A percentile compares a stretch with the other conserved stretches of the same genome.
These are phyloP conservation scores for Grosmannia serpens DNA, from an alignment of 2,329 filamentous ascomycete genomes.

Conservation along the genomic window DNA sequence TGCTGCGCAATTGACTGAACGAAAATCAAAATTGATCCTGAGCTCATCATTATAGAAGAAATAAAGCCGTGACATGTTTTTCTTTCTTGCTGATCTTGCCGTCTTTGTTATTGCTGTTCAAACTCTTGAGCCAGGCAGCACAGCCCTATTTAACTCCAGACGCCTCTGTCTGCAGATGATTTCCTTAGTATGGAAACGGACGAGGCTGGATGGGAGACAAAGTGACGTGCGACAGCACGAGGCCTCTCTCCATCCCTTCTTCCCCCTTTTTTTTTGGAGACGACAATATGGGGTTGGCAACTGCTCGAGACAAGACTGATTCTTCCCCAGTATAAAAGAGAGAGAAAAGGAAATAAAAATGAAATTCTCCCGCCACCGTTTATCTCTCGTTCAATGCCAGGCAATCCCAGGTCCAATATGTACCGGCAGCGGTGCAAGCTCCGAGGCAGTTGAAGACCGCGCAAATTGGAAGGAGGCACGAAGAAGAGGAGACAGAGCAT, in stretches of 20 bases:
- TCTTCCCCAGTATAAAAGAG: neutral
- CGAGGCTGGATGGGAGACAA: neutral
- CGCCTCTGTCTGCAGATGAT: neutral
- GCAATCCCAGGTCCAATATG: neutral
- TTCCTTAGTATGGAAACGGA: neutral
- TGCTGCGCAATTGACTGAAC: constrained; percentile 12
- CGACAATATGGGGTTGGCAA: neutral
- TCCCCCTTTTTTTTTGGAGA: neutral
- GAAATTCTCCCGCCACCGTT: neutral
- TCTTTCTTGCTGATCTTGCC: neutral
- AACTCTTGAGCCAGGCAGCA: neutral
- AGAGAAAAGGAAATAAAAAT: neutral
- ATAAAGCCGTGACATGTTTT: constrained; percentile 6
- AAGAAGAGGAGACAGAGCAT: neutral
- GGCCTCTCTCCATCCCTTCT: neutral
- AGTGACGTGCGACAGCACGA: neutral
- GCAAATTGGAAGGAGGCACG: neutral
- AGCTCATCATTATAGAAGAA: constrained; percentile 12
- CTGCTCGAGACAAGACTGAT: neutral
- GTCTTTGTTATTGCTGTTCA: neutral
- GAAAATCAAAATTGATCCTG: constrained; percentile 9
- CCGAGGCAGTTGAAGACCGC: neutral
- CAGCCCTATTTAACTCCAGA: neutral
- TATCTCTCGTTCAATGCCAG: neutral
- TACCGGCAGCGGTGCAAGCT: neutral